phyloP scores from a whole-genome alignment of 768 basidiomycete genomes.

The Mycena venus region DNA sequence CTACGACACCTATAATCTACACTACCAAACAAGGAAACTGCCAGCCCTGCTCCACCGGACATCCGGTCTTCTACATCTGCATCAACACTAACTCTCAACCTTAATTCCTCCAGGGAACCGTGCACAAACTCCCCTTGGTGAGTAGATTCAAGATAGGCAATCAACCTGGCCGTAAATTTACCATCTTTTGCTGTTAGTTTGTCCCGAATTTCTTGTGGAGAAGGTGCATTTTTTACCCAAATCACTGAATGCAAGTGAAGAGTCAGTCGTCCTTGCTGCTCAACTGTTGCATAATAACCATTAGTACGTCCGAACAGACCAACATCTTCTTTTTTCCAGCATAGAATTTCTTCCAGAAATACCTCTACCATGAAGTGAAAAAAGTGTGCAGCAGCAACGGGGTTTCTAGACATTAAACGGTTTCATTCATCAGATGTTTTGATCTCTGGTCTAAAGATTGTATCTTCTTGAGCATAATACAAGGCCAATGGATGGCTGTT shows the following conservation, averaged over 20 bases:
- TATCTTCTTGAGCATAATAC: no score
- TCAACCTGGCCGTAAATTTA: conserved; percentile 40
- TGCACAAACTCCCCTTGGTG: conserved; percentile 48
- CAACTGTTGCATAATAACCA: conserved; percentile 49
- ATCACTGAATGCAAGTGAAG: conserved; percentile 54
- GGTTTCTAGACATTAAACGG: conserved; percentile 34
- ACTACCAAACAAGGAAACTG: no score
- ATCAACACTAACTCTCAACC: not conserved
- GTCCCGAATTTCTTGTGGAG: conserved; percentile 51
- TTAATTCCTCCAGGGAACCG: conserved; percentile 36
- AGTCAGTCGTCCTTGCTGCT: conserved; percentile 52
- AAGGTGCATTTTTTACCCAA: conserved; percentile 45
- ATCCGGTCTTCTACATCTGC: not conserved
- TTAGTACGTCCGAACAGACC: conserved; percentile 45
- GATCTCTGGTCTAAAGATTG: not conserved
- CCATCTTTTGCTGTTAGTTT: conserved; percentile 36
- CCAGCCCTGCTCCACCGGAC: no score
- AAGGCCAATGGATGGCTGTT: not conserved
- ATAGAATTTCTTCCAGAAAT: conserved; percentile 43
- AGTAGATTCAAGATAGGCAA: conserved; percentile 46
- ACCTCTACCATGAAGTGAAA: conserved; percentile 46
- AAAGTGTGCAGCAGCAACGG: conserved; percentile 47
- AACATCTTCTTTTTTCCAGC: conserved; percentile 19
- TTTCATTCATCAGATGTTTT: not conserved
- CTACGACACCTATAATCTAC: no score